Evolutionary conservation across 331 rosid genomes (phyloP), one percentile per base, ranked within the genome.

Genomic region (Malus hybrid): DNA sequence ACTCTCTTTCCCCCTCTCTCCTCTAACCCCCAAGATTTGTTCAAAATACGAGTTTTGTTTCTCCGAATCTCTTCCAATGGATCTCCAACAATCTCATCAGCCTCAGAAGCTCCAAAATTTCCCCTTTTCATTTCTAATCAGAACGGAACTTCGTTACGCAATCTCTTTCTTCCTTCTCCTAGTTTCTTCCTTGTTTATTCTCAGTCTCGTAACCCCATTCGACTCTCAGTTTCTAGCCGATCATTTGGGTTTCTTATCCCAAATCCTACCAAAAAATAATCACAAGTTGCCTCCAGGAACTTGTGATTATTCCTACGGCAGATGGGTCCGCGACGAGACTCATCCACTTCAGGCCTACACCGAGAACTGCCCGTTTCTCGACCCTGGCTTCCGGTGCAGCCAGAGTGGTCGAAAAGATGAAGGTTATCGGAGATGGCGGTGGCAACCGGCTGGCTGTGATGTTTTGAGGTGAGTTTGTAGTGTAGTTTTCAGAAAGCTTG

Each of bases 301-400:
- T 10, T 89, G 93, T 52, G 97, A 90, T 82, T 88, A 81, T 73
- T 92, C 97, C 15, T 70, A 67, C n/a, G 99, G 98, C 3, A 84
- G 77, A 19, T 95, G 99, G 99, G 80, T 95, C 1, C 77, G 80
- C 76, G 91, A 87, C 31, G 71, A 78, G 82, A 73, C 31, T 10
- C 62, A 80, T 31, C 24, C 84, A 0, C 64, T 19, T 71, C 73
- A 68, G 46, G 73, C 74, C 1, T 95, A 92, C 81, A 66, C 74
- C 3, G 98, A 95, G 78, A 80, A 52, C 8, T 95, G 99, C 60
- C 91, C 83, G 5, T 95, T 90, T 75, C 86, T 92, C n/a, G 99
- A 95, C 82, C 94, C 93, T 1, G 98, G 97, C 13, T 95, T 95
- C 72, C 90, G 89, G 77, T 92, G 99, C 81, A 71, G 24, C 48